Conservation (phyloP, 441 rosid species). For the Euphorbia celastroides region DNA sequence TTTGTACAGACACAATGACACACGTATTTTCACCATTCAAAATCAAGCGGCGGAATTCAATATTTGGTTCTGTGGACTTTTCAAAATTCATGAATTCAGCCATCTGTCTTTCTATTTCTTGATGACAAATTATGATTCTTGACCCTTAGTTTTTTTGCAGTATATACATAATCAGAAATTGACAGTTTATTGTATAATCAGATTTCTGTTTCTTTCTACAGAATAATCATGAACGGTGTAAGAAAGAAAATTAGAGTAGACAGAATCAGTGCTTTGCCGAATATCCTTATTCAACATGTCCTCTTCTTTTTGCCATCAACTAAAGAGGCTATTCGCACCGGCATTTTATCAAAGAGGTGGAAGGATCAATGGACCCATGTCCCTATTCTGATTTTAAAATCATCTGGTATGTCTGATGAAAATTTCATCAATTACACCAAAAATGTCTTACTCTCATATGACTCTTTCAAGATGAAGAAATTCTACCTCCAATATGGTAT, state of each 20-base stretch:
- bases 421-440: not conserved
- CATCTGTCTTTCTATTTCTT: not conserved
- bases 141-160: not conserved
- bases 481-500: not conserved
- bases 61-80: not conserved
- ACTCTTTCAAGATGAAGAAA: not conserved
- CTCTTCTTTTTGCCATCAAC: not conserved
- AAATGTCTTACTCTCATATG: not conserved
- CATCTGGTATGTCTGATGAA: not conserved
- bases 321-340: not conserved
- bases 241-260: not conserved
- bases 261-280: constrained; percentile 18
- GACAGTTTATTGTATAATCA: no score
- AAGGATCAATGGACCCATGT: not conserved
- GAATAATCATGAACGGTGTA: not conserved
- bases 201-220: not conserved
- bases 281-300: constrained; percentile 9
- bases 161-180: no score
- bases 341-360: not conserved
- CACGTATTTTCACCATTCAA: no score
- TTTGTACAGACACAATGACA: no score
- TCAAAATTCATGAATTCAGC: not conserved
- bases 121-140: not conserved
- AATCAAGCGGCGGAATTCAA: no score
- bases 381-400: not conserved